Conservation (phyloP, 2,329 filamentous ascomycete species). For the Aureobasidium subglaciale region DNA sequence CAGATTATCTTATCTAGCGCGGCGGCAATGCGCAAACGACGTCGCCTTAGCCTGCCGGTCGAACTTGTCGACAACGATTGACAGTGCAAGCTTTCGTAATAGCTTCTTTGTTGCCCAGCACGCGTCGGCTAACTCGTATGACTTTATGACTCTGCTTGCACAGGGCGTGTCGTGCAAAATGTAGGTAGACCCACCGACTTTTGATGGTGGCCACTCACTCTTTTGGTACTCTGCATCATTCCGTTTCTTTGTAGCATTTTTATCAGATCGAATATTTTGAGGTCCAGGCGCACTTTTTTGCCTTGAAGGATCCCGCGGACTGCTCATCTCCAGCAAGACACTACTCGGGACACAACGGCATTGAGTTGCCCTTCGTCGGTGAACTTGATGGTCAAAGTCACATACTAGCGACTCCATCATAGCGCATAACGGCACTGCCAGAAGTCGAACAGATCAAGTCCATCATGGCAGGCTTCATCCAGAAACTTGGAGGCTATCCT, state of each 20-base stretch:
- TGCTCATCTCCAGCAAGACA: background rate
- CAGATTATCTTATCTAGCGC: slow-evolving; percentile 14
- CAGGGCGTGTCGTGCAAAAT: slow-evolving; percentile 2
- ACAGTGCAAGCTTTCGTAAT: slow-evolving; percentile 7
- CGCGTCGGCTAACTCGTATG: slow-evolving; percentile 11
- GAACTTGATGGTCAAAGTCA: background rate
- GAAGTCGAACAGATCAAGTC: background rate
- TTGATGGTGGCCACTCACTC: background rate
- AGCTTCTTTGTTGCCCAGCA: background rate
- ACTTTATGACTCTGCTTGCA: background rate
- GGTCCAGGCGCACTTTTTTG: background rate
- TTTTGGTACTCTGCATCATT: background rate
- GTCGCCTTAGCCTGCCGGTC: background rate
- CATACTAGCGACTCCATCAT: background rate
- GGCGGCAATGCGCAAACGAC: background rate
- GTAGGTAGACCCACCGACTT: background rate
- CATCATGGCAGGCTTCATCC: slow-evolving; percentile 24
- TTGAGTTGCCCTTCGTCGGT: background rate
- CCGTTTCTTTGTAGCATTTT: slow-evolving; percentile 3
- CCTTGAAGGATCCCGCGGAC: background rate
- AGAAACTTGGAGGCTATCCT: slow-evolving; percentile 30
- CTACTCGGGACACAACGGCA: background rate
- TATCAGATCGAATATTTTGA: slow-evolving; percentile 3
- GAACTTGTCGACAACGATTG: background rate
- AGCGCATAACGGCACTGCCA: background rate